Evolutionary conservation across 1,139 yeast genomes (phyloP).

Genomic region (Eremothecium coryli): DNA sequence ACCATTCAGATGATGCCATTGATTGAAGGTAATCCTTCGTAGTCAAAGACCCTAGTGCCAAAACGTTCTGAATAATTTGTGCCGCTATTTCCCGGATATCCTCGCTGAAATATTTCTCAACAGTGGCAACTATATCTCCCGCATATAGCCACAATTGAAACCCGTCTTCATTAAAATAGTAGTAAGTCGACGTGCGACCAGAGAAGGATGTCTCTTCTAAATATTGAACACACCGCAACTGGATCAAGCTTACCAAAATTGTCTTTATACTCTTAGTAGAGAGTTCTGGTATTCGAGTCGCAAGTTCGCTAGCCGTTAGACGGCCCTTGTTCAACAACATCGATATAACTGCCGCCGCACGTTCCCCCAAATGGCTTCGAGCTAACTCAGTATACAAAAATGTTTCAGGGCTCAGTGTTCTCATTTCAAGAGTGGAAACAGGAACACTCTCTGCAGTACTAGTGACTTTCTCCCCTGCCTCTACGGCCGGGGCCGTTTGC

Average conservation of each 20-base stretch:
- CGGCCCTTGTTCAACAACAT: slow-evolving; percentile 53
- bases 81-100: slow-evolving; percentile 41
- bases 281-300: slow-evolving; percentile 34
- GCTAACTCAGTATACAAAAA: slow-evolving; percentile 48
- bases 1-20: slow-evolving; percentile 21
- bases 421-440: slow-evolving; percentile 24
- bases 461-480: background rate
- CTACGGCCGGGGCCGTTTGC: background rate
- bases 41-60: slow-evolving; percentile 54
- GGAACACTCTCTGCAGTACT: background rate
- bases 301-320: slow-evolving; percentile 42
- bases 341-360: slow-evolving; percentile 48
- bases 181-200: slow-evolving; percentile 35
- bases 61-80: slow-evolving; percentile 61
- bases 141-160: slow-evolving; percentile 56
- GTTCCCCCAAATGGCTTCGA: slow-evolving; percentile 52
- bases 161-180: slow-evolving; percentile 58
- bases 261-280: slow-evolving; percentile 42
- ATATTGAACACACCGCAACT: slow-evolving; percentile 52
- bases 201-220: slow-evolving; percentile 38
- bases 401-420: slow-evolving; percentile 53
- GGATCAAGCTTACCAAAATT: slow-evolving; percentile 55
- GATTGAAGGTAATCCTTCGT: slow-evolving; percentile 48
- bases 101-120: slow-evolving; percentile 23
- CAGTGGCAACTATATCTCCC: slow-evolving; percentile 60